phyloP scores from a whole-genome alignment of 306 rosid genomes.

The Acmispon strigosus region DNA sequence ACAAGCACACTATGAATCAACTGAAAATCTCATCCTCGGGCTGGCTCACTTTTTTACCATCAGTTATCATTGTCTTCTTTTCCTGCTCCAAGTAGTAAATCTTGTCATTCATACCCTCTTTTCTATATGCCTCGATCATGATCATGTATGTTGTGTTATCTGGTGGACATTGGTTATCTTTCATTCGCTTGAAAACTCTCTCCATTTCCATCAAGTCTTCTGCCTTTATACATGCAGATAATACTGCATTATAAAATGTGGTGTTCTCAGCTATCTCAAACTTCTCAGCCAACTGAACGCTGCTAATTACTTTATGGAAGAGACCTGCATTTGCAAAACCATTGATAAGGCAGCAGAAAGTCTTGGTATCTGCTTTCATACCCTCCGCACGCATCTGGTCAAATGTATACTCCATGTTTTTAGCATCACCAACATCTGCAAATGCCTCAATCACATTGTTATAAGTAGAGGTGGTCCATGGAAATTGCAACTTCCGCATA shows the following conservation, averaged over 20 bases:
- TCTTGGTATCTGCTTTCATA: slow-evolving; percentile 90
- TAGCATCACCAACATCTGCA: slow-evolving; percentile 86
- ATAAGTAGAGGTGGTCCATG: slow-evolving; percentile 92
- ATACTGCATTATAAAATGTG: slow-evolving; percentile 62
- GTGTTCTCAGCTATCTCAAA: slow-evolving; percentile 77
- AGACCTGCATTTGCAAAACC: slow-evolving; percentile 96
- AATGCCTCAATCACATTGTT: slow-evolving; percentile 96
- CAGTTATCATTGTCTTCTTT: slow-evolving; percentile 24
- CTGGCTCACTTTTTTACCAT: slow-evolving; percentile 12
- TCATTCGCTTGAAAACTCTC: slow-evolving; percentile 80
- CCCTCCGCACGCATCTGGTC: slow-evolving; percentile 96
- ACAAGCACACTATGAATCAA: background rate
- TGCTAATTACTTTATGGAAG: slow-evolving; percentile 82
- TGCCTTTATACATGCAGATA: slow-evolving; percentile 88
- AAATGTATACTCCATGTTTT: slow-evolving; percentile 84
- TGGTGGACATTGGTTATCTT: slow-evolving; percentile 60
- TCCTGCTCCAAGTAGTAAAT: slow-evolving; percentile 79
- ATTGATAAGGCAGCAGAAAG: slow-evolving; percentile 87
- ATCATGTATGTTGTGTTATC: slow-evolving; percentile 51
- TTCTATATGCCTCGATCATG: slow-evolving; percentile 72
- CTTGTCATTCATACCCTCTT: slow-evolving; percentile 90
- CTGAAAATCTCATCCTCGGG: slow-evolving; percentile 10
- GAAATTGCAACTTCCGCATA: slow-evolving; percentile 92
- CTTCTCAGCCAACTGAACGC: slow-evolving; percentile 72
- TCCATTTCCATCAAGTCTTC: slow-evolving; percentile 95